Percentiles rank a stretch among this genome's conserved stretches.
These are phyloP conservation scores for Musa schizocarpa DNA, from an alignment of 176 grass and related monocot species.

Conservation along the genomic window DNA sequence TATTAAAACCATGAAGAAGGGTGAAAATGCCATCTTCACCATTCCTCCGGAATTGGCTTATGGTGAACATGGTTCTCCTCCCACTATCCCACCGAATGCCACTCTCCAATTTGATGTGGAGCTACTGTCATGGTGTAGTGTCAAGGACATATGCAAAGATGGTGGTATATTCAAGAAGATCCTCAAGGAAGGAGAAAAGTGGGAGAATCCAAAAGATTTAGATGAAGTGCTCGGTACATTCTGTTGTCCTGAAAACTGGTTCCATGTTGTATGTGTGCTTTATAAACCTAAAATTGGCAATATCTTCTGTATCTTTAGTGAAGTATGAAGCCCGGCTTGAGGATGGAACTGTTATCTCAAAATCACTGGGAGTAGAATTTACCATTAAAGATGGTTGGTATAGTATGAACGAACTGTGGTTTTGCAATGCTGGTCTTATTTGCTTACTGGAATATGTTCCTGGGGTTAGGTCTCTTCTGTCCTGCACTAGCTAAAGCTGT, in stretches of 20 bases:
- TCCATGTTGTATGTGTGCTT: neutral
- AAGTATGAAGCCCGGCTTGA: slow-evolving; percentile 79
- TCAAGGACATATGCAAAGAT: slow-evolving; percentile 94
- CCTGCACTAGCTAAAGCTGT: slow-evolving; percentile 66
- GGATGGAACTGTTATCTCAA: slow-evolving; percentile 65
- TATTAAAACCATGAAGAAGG: slow-evolving; percentile 99
- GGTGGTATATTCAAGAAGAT: slow-evolving; percentile 88
- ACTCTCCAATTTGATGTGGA: slow-evolving; percentile 96
- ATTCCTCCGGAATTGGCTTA: slow-evolving; percentile 90
- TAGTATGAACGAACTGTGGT: neutral
- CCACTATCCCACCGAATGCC: slow-evolving; percentile 73
- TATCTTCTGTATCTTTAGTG: slow-evolving; percentile 30
- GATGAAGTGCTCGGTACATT: slow-evolving; percentile 90
- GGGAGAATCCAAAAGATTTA: slow-evolving; percentile 90
- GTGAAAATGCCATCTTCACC: slow-evolving; percentile 90
- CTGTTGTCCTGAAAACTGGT: neutral
- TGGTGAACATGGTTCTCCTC: slow-evolving; percentile 77
- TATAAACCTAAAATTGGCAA: neutral
- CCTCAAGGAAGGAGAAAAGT: slow-evolving; percentile 77
- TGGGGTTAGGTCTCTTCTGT: slow-evolving; percentile 60
- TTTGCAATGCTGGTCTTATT: neutral
- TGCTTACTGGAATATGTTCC: slow-evolving; percentile 3
- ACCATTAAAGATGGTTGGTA: slow-evolving; percentile 79
- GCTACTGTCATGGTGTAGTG: slow-evolving; percentile 81
- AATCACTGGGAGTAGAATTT: slow-evolving; percentile 70